Evolutionary conservation across 352 stramenopile species (phyloP).

Genomic region (Globisporangium mamillatum): DNA sequence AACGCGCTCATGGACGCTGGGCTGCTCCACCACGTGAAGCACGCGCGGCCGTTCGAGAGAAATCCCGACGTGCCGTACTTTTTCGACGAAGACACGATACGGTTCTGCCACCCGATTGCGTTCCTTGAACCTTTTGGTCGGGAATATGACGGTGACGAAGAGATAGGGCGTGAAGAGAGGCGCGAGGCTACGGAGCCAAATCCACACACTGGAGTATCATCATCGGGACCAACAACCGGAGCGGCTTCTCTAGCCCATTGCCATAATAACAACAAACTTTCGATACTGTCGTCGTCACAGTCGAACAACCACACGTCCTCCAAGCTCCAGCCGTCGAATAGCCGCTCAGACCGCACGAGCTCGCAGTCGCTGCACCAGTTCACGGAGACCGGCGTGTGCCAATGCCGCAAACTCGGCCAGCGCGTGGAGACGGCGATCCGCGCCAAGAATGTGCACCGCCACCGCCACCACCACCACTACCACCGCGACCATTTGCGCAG

Average conservation of each 20-base stretch:
- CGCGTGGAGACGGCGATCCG: slow-evolving; percentile 31
- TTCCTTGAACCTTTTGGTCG: slow-evolving; percentile 14
- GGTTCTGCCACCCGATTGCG: slow-evolving; percentile 22
- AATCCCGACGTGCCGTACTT: slow-evolving; percentile 32
- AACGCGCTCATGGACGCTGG: slow-evolving; percentile 65
- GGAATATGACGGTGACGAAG: neutral
- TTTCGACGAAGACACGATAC: slow-evolving; percentile 41
- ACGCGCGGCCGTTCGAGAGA: slow-evolving; percentile 34
- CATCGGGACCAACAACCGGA: neutral
- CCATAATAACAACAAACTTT: slow-evolving; percentile 1
- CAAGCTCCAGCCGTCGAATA: slow-evolving; percentile 9
- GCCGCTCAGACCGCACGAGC: slow-evolving; percentile 13
- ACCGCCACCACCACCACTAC: slow-evolving; percentile 19
- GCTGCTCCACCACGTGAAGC: slow-evolving; percentile 47
- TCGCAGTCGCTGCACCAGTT: slow-evolving; percentile 12
- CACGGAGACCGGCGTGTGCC: slow-evolving; percentile 38
- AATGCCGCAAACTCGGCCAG: slow-evolving; percentile 55
- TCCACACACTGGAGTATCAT: neutral
- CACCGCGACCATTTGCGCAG: slow-evolving; percentile 14
- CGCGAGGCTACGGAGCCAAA: neutral
- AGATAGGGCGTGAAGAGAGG: neutral
- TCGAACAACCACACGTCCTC: neutral
- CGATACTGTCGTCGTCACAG: slow-evolving; percentile 7
- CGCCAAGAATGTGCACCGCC: slow-evolving; percentile 20
- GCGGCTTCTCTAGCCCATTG: neutral